Evolutionary conservation across 805 yeast genomes (phyloP).

Genomic region (Grigorovia jiainica): DNA sequence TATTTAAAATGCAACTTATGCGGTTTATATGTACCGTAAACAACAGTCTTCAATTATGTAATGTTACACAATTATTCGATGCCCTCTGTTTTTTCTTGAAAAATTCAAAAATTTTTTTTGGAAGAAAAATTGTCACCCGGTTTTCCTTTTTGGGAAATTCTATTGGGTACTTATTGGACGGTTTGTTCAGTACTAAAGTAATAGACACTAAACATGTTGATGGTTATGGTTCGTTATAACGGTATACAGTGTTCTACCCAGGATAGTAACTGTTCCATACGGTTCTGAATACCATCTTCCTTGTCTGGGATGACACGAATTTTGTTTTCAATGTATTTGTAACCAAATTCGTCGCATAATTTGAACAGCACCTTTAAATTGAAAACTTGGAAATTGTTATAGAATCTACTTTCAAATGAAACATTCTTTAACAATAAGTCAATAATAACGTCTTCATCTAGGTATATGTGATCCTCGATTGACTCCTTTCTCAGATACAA

Average conservation of each 20-base stretch:
- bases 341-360: slow-evolving; percentile 19
- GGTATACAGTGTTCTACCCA: background rate
- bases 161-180: too few relatives aligned
- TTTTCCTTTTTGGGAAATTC: background rate
- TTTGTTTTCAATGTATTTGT: slow-evolving; percentile 15
- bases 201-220: too few relatives aligned
- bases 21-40: too few relatives aligned
- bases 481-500: slow-evolving; percentile 22
- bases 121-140: background rate
- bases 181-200: too few relatives aligned
- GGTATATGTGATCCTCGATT: background rate
- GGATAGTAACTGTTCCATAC: background rate
- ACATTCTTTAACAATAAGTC: slow-evolving; percentile 39
- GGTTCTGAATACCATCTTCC: slow-evolving; percentile 9
- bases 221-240: too few relatives aligned
- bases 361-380: slow-evolving; percentile 38
- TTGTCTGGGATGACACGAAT: slow-evolving; percentile 13
- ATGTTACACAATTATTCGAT: too few relatives aligned
- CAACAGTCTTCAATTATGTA: too few relatives aligned
- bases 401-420: slow-evolving; percentile 60
- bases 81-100: background rate
- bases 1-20: too few relatives aligned
- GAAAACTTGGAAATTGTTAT: slow-evolving; percentile 41
- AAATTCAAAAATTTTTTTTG: background rate
- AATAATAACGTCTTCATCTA: slow-evolving; percentile 32